Evolutionary conservation across 2,329 filamentous ascomycete species (phyloP).

Genomic region (Hypomyces perniciosus): DNA sequence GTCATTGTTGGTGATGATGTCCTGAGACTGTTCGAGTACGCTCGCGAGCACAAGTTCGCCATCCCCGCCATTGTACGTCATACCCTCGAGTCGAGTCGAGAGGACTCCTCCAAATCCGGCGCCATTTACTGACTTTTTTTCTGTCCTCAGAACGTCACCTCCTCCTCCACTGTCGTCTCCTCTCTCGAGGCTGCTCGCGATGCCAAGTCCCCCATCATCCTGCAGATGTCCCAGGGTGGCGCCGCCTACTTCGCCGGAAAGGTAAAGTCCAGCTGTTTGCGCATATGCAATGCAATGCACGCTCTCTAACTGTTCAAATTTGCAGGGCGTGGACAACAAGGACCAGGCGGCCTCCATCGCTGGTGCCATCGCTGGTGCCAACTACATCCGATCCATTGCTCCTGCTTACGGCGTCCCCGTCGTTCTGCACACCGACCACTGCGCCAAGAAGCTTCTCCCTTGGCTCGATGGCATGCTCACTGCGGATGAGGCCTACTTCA

Average conservation of each 20-base stretch:
- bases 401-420: slow-evolving; percentile 85
- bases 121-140: slow-evolving; percentile 3
- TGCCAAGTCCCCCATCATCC: slow-evolving; percentile 82
- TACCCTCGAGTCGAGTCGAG: no score
- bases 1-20: slow-evolving; percentile 52
- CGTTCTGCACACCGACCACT: slow-evolving; percentile 95
- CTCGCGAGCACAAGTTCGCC: slow-evolving; percentile 79
- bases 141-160: slow-evolving; percentile 69
- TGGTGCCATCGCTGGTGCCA: slow-evolving; percentile 80
- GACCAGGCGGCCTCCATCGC: slow-evolving; percentile 84
- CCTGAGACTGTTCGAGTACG: slow-evolving; percentile 75
- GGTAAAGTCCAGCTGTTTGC: slow-evolving; percentile 34
- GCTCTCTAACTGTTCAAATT: background rate
- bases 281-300: background rate
- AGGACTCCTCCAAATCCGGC: background rate
- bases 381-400: slow-evolving; percentile 87
- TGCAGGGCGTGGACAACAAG: slow-evolving; percentile 65
- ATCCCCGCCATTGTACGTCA: slow-evolving; percentile 65
- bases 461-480: slow-evolving; percentile 97
- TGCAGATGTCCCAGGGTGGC: slow-evolving; percentile 91
- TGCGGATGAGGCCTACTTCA: slow-evolving; percentile 92
- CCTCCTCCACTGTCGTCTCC: slow-evolving; percentile 71
- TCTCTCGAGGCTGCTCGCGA: slow-evolving; percentile 93
- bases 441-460: slow-evolving; percentile 97
- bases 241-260: slow-evolving; percentile 90